Base-by-base conservation (phyloP, 2,329 filamentous ascomycete species). In the Cladosporium velox region DNA sequence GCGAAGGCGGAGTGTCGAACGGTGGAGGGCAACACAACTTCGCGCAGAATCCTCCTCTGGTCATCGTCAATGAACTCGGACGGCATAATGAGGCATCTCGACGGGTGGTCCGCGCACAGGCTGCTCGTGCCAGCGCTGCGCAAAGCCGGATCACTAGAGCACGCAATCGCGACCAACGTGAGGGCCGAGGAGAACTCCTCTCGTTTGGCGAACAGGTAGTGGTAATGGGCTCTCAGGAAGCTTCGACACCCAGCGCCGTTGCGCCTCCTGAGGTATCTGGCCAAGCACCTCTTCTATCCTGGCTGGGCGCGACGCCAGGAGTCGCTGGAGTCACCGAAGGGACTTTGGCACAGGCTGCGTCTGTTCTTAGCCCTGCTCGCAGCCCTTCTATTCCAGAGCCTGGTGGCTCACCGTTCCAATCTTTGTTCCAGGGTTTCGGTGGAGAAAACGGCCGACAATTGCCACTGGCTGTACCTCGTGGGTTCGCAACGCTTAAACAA, bases 101-200 rank as follows among this genome's bases (percentile, higher is more conserved):
- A 12, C 70, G 75, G 18, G 71, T 76, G 35, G 75, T 77, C 14
- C 71, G 75, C 35, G 74, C 75, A 2, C 75, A 77, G 55, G 75
- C 75, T 32, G 75, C 75, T 34, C 70, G 75, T 51, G 75, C 75
- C 12, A 76, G 74, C 64, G 75, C 75, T 34, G 74, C 74, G 0
- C 72, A 75, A 58, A 74, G 72, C 58, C 62, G 75, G 65, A 71
- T 76, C 44, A 77, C 75, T 11, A 65, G 75, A 68, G 73, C 73
- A 30, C 70, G 74, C 18, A 77, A 77, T 55, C 69, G 75, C 10
- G 74, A 72, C 26, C 73, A 74, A 38, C 69, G 72, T 18, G 73
- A 75, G 30, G 67, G 51, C 30, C 14, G 63, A 59, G 54, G 63
- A 26, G 63, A 44, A 11, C 28, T 47, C 8, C 62, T 47, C 30